phyloP scores from a whole-genome alignment of 495 filamentous ascomycete genomes.

The Aspergillus coremiiformis region DNA sequence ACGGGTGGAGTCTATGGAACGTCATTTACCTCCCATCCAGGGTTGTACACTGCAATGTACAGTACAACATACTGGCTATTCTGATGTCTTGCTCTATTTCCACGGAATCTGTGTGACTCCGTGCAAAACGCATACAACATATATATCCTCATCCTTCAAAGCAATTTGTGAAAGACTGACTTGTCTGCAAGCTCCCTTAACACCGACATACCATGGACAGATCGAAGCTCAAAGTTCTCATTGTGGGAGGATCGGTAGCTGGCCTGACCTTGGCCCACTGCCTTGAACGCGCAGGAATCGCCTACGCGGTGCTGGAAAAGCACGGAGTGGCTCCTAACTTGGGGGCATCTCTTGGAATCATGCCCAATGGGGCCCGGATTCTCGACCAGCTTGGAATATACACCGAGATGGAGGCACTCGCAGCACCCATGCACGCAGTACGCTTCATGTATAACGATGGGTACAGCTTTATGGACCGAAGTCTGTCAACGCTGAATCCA shows the following conservation, averaged over 20 bases:
- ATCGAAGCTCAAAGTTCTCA: background rate
- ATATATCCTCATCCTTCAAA: no score
- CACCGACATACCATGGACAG: background rate
- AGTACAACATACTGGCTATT: no score
- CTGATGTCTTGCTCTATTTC: no score
- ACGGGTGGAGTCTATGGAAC: no score
- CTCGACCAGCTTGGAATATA: constrained; percentile 43
- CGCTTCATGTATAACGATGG: constrained; percentile 12
- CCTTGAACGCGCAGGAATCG: constrained; percentile 36
- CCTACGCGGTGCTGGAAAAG: constrained; percentile 44
- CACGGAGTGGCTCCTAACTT: constrained; percentile 27
- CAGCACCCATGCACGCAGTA: constrained; percentile 10
- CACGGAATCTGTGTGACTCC: no score
- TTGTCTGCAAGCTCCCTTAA: background rate
- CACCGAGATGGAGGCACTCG: constrained; percentile 17
- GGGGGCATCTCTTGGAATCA: constrained; percentile 31
- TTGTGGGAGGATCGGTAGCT: background rate
- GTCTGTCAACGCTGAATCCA: background rate
- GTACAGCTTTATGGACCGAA: constrained; percentile 7
- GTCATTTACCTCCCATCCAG: no score
- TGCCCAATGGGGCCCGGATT: constrained; percentile 31
- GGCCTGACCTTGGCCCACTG: constrained; percentile 27
- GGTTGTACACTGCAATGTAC: no score
- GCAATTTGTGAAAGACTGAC: no score
- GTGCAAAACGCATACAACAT: no score